Evolutionary conservation across 2,329 filamentous ascomycete species (phyloP).

Genomic region (Venturia aucupariae): DNA sequence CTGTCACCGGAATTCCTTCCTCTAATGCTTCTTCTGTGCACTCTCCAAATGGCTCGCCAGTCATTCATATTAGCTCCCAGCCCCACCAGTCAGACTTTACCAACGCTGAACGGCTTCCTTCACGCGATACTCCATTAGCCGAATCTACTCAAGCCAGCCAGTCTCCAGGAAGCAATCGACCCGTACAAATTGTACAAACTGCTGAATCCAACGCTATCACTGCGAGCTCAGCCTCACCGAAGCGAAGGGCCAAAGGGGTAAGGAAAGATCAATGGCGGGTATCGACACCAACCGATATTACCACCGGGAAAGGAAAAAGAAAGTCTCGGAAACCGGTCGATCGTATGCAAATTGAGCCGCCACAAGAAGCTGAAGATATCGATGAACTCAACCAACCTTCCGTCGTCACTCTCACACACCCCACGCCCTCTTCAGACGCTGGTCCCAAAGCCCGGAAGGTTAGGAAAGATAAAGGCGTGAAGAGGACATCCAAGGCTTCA

Average conservation of each 20-base stretch:
- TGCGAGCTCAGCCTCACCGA: background rate
- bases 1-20: background rate
- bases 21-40: too few relatives aligned
- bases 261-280: constrained; percentile 11
- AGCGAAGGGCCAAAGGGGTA: background rate
- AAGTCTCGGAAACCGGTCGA: constrained; percentile 98
- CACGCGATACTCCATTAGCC: background rate
- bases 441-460: constrained; percentile 24
- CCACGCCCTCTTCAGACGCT: background rate
- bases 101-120: background rate
- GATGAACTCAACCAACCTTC: background rate
- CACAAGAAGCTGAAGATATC: constrained; percentile 46
- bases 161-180: background rate
- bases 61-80: background rate
- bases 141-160: background rate
- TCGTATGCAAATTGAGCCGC: constrained; percentile 63
- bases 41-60: background rate
- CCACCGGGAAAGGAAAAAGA: constrained; percentile 37
- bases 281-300: constrained; percentile 8
- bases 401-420: background rate
- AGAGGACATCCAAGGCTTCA: background rate
- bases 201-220: background rate
- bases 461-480: constrained; percentile 22
- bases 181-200: background rate
- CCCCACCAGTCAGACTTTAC: background rate